Base-by-base conservation (phyloP, 352 stramenopile species). In the Phytopythium litorale region DNA sequence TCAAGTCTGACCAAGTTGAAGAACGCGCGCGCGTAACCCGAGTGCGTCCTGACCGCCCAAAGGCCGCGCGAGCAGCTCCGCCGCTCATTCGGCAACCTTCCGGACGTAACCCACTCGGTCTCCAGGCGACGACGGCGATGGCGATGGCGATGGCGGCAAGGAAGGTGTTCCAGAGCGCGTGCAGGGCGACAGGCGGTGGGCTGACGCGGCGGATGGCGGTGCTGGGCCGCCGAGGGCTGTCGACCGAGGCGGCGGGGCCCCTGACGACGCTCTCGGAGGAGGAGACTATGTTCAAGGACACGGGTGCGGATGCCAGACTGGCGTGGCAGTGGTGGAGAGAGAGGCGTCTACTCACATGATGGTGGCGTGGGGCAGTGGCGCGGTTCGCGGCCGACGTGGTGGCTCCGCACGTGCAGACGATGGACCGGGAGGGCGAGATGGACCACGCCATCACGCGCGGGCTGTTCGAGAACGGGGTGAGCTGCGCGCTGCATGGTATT, bases 351-450 rank as follows among this genome's bases (percentile, higher is more conserved):
- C 35, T 40, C 35, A 40, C 35, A 16, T 0, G 35, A 6, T 15
- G 35, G 35, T 2, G 8, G 7, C 12, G 16, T 40, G 35, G 35
- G 8, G 35, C 23, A 33, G 35, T 97, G 18, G 75, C 83, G 13
- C 81, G 81, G 63, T 98, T 98, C 72, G 89, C 92, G 8, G 78
- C 82, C 0, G 87, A 96, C 50, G 75, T 90, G 43, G 89, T 97
- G 46, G 71, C 71, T 1, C 96, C 97, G 7, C 72, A 89, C 28
- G 96, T 98, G 23, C 81, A 88, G 54, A 78, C 81, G 21, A 99
- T 99, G 96, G 96, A 99, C 68, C 71, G 90, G 50, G 76, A 89
- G 28, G 88, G 86, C 8, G 81, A 93, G 49, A 97, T 98, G 74
- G 75, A 96, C 69, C 89, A 97, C 19, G 70, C 75, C 4, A 88